phyloP scores from a whole-genome alignment of 257 asterid species.

The Nicotiana tomentosiformis region DNA sequence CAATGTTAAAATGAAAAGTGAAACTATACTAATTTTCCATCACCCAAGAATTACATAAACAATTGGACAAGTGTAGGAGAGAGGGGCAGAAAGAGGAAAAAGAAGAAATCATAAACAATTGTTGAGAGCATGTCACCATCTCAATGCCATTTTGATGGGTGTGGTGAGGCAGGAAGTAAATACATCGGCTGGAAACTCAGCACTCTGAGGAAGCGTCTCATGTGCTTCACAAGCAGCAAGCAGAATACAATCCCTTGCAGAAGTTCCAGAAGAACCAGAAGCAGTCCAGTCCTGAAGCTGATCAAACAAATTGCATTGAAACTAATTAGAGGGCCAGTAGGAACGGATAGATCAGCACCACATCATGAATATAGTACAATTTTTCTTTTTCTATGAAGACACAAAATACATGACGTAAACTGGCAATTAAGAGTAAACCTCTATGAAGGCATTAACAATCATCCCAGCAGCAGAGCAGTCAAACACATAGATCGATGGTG shows the following conservation, averaged over 20 bases:
- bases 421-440: slow-evolving; percentile 35
- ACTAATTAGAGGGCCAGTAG: not conserved
- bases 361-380: not conserved
- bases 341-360: not conserved
- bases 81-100: slow-evolving; percentile 1
- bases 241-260: slow-evolving; percentile 64
- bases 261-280: slow-evolving; percentile 49
- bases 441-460: slow-evolving; percentile 79
- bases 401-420: not conserved
- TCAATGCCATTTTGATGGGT: slow-evolving; percentile 92
- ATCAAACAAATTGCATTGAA: slow-evolving; percentile 8
- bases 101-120: slow-evolving; percentile 4
- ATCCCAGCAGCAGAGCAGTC: slow-evolving; percentile 99
- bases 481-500: slow-evolving; percentile 95
- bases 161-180: slow-evolving; percentile 97
- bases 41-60: not conserved
- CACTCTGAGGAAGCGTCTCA: slow-evolving; percentile 96
- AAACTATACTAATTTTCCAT: not conserved
- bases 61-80: not conserved
- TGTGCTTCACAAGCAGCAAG: slow-evolving; percentile 86
- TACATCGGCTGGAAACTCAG: slow-evolving; percentile 94
- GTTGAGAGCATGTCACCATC: slow-evolving; percentile 53
- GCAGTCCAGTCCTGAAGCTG: slow-evolving; percentile 79
- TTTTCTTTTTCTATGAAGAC: not conserved
- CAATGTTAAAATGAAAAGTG: not conserved